These are phyloP conservation scores for Linnemannia schmuckeri DNA, from an alignment of 192 early-diverging fungal species.

Conservation along the genomic window DNA sequence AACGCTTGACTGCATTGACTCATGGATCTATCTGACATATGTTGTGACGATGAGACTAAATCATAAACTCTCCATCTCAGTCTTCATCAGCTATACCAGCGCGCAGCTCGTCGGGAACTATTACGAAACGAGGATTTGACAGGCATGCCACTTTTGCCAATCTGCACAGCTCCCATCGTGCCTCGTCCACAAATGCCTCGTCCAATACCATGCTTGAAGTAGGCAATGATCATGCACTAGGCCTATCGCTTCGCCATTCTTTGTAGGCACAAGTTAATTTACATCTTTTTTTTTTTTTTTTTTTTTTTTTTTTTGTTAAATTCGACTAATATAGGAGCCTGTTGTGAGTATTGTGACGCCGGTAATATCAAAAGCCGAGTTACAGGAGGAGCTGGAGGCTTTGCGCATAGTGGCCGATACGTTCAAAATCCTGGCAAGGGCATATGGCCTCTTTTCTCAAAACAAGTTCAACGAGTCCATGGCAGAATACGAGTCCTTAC, in stretches of 20 bases:
- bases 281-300: neutral
- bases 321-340: neutral
- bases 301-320: neutral
- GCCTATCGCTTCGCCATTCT: neutral
- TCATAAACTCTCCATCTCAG: neutral
- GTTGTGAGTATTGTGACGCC: neutral
- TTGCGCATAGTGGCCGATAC: constrained; percentile 21
- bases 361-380: constrained; percentile 19
- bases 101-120: neutral
- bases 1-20: neutral
- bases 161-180: neutral
- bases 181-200: neutral
- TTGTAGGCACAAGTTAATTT: neutral
- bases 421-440: constrained; percentile 27
- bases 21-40: neutral
- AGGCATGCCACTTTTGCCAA: constrained; percentile 1
- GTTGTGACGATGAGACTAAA: neutral
- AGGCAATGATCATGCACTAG: neutral
- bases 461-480: constrained; percentile 47
- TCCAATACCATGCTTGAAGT: neutral
- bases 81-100: constrained; percentile 14
- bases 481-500: constrained; percentile 31
- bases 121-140: constrained; percentile 22
- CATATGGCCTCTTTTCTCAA: constrained; percentile 39
- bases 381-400: constrained; percentile 15